phyloP scores from a whole-genome alignment of 768 basidiomycete genomes.

The Plicaturopsis crispa region DNA sequence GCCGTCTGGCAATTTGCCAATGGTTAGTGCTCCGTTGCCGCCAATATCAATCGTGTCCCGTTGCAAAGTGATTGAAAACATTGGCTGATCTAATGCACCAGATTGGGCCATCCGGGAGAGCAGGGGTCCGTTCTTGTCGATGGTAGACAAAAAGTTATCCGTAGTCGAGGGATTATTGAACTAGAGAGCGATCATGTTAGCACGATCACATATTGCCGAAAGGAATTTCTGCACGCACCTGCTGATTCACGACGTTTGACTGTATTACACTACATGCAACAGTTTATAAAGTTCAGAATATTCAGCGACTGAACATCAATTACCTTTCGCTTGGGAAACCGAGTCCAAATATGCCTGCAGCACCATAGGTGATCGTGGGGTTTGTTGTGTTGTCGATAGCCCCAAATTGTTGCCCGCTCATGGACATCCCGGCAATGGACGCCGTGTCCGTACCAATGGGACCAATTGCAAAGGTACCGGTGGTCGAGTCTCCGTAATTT shows the following conservation, averaged over 20 bases:
- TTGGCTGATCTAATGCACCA: conserved; percentile 32
- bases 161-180: conserved; percentile 14
- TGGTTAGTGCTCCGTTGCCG: conserved; percentile 47
- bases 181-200: background rate
- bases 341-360: conserved; percentile 60
- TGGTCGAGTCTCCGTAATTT: conserved; percentile 59
- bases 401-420: conserved; percentile 45
- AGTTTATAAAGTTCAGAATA: conserved; percentile 1
- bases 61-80: conserved; percentile 47
- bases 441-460: conserved; percentile 45
- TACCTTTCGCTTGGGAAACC: conserved; percentile 65
- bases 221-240: too few species aligned
- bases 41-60: conserved; percentile 52
- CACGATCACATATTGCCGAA: too few species aligned
- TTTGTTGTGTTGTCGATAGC: conserved; percentile 55
- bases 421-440: conserved; percentile 44
- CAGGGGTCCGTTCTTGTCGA: conserved; percentile 34
- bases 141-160: conserved; percentile 28
- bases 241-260: conserved; percentile 15
- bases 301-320: conserved; percentile 4
- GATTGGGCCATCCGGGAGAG: conserved; percentile 39
- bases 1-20: conserved; percentile 53
- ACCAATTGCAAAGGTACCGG: conserved; percentile 55
- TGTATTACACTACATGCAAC: conserved; percentile 29
- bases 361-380: conserved; percentile 41